Base-by-base conservation (phyloP, 352 stramenopile species). In the Globisporangium spinosum region DNA sequence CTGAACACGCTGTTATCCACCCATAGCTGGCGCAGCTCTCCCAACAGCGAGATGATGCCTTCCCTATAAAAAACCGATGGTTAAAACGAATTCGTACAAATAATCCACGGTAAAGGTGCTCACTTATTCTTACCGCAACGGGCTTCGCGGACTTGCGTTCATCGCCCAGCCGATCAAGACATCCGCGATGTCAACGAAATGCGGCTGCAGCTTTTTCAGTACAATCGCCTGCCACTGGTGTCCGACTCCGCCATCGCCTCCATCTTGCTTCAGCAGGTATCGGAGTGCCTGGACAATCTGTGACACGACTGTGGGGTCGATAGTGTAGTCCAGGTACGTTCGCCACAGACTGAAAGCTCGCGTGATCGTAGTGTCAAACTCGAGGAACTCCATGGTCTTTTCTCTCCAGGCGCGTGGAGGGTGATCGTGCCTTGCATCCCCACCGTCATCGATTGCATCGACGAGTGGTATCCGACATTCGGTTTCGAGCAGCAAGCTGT, bases 161-260 rank as follows among this genome's bases (percentile, higher is more conserved):
- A 85, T 89, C 13, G 79, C 83, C 84, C 84, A 92, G 35, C 78
- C 82, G 58, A 92, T 79, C 8, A 90, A 64, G 20, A 90, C 77
- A 29, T 92, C 82, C 5, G 84, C 84, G 15, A 90, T 77, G 62
- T 90, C 81, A 20, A 92, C 81, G 73, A 92, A 92, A 51, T 90
- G 82, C 22, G 69, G 49, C 72, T 90, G 80, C n/a, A 90, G 20
- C 34, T 82, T 87, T 58, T 75, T 83, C 1, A 76, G 53, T 35
- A 82, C 32, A 8, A 87, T 32, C 3, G 34, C 29, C 9, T 62
- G 60, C 72, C 76, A 83, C 51, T 77, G 70, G 10, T 64, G 43
- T 1, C 5, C 22, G 15, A 17, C 34, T 40, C n/a, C 23, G 2
- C 62, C 58, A 12, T 70, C 64, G 8, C 32, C 47, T 27, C 66